Evolutionary conservation across 192 early-diverging fungal species (phyloP), one percentile per base, ranked within the genome.

Genomic region (Coemansia sp.): DNA sequence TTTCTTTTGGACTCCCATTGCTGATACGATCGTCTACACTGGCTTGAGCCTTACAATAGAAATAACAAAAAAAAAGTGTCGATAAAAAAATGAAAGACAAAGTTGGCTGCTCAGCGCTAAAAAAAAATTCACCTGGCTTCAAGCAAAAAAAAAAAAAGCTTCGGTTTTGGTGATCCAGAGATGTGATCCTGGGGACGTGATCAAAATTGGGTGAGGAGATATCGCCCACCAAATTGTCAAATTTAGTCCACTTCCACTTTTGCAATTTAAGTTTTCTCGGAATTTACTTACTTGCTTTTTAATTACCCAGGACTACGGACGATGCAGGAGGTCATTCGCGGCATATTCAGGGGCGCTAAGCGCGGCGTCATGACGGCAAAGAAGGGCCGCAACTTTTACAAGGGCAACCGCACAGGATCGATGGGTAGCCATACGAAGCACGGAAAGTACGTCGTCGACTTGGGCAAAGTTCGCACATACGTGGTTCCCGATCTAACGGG

Each of bases 391-490:
- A 73, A 84, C 62, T 84, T 80, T 67, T 84, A 84, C 75, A 84
- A 84, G 64, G 82, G 78, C 67, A 84, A 77, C 43, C 82, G 82
- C 72, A 80, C 82, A 23, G 82, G 82, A 7, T 76, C 77, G 61
- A 84, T 84, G 78, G 82, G 82, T 32, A 70, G 75, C 38, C 82
- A 84, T 64, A 84, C 82, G 33, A 84, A 84, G 61, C 78, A 84
- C 52, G 82, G 82, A 19, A 69, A 63, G 55, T 84, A 80, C 37
- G 74, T 74, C 11, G 61, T 84, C 30, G 72, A 80, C 35, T 44
- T 71, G 33, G 44, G 74, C 69, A 79, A 80, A 47, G 82, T 84
- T 32, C 77, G 82, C 44, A 84, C 82, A 19, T 84, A 77, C 65
- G 82, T 80, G 28, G 78, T 84, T n/a, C 82, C 82, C 37, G 74